Base-by-base conservation (phyloP, 805 yeast species). In the Kodamaea kaohsiungensis region DNA sequence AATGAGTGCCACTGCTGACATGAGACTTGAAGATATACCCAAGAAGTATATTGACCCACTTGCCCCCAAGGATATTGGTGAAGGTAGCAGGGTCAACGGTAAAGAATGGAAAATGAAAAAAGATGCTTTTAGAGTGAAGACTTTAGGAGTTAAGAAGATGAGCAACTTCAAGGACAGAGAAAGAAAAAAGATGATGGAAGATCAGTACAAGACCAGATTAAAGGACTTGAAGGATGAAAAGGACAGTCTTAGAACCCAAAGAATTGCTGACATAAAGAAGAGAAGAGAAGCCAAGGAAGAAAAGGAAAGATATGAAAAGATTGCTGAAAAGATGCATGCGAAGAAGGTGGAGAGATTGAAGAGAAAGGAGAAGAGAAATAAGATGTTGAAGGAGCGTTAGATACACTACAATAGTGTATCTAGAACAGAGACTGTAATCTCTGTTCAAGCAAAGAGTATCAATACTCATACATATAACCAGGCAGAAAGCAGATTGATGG, bases 361-460 rank as follows among this genome's bases (percentile, higher is more conserved):
- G 75, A 86, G 88, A 77, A 86, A 88, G 67, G 99, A 93, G 68
- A 93, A 93, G 87, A 86, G 98, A 75, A 93, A 92, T 76, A 93
- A 93, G 75, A 77, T 91, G 65, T 84, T 92, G 68, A 91, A 87
- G 69, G 98, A 92, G 67, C 97, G 98, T 71, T 88, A 68, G 43
- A 15, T 22, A 22, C 25, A 22, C 25, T 6, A 22, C 6, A 22
- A 22, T 4, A 22, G 25, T 22, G 25, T 22, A 22, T 22, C 6
- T 22, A 4, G 6, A 22, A 6, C 6, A 22, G 25, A 4, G 25
- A 6, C 6, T 22, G 25, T 22, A 22, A 22, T 22, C 25, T 22
- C 25, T 22, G 6, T 22, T 22, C 25, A n/a, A 37, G 40, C 40
- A n/a, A 37, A n/a, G 40, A 37, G 40, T 15, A n/a, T 37, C 7